Conservation (phyloP, 352 stramenopile species). For the Globisporangium emineosum region DNA sequence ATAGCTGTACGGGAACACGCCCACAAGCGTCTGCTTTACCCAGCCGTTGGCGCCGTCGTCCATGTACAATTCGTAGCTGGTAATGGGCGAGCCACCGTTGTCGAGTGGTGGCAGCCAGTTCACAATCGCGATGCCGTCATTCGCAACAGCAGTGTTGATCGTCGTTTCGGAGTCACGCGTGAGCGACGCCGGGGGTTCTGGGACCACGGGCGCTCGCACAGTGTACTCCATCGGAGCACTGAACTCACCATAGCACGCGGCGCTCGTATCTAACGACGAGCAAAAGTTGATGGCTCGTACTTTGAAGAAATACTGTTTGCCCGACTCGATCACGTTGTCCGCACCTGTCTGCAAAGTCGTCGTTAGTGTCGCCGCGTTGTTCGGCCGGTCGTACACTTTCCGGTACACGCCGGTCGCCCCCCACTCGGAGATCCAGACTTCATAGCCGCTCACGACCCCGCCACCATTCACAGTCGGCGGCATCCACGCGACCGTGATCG, state of each 20-base stretch:
- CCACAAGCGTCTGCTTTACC: slow-evolving; percentile 37
- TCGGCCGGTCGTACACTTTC: slow-evolving; percentile 94
- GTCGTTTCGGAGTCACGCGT: slow-evolving; percentile 63
- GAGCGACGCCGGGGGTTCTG: slow-evolving; percentile 71
- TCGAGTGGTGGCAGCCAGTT: slow-evolving; percentile 88
- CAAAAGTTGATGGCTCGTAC: slow-evolving; percentile 95
- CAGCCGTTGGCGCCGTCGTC: slow-evolving; percentile 54
- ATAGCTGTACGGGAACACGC: slow-evolving; percentile 52
- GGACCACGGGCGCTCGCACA: slow-evolving; percentile 82
- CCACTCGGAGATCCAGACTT: slow-evolving; percentile 96
- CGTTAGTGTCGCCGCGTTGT: slow-evolving; percentile 57
- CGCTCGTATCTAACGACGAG: slow-evolving; percentile 54
- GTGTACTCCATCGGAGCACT: slow-evolving; percentile 87
- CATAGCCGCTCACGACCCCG: slow-evolving; percentile 91
- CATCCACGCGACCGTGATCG: slow-evolving; percentile 91
- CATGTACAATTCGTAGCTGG: slow-evolving; percentile 92
- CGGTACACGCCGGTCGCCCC: slow-evolving; percentile 55
- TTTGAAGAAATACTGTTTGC: slow-evolving; percentile 92
- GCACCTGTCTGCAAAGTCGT: slow-evolving; percentile 76
- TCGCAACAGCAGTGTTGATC: slow-evolving; percentile 47
- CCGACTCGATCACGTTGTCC: slow-evolving; percentile 89
- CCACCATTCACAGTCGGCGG: slow-evolving; percentile 90
- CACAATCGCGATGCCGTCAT: slow-evolving; percentile 57
- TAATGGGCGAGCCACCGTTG: slow-evolving; percentile 92
- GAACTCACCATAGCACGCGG: slow-evolving; percentile 89